phyloP scores from a whole-genome alignment of 208 protist genomes.

The Acanthamoeba royreba region DNA sequence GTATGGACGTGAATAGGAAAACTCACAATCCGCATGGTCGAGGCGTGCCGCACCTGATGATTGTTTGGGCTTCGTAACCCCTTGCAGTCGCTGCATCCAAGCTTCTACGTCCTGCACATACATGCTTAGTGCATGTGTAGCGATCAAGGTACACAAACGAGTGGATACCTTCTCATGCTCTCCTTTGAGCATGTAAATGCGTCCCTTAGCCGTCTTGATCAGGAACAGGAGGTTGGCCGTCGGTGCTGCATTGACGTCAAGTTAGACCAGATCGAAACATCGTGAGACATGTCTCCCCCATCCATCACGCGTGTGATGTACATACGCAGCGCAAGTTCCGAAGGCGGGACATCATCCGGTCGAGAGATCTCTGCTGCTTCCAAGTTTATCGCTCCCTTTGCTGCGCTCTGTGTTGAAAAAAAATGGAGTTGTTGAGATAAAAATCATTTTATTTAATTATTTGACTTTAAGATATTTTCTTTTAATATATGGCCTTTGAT shows the following conservation, averaged over 20 bases:
- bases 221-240: not conserved
- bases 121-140: not conserved
- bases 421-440: not conserved
- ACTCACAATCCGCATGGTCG: not conserved
- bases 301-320: too few species aligned
- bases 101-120: not conserved
- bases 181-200: constrained; percentile 6
- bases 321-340: not conserved
- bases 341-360: not conserved
- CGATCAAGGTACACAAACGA: not conserved
- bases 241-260: not conserved
- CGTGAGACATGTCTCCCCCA: too few species aligned
- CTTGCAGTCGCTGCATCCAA: not conserved
- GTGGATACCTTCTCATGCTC: not conserved
- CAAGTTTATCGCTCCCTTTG: not conserved
- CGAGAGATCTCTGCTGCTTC: not conserved
- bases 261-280: not conserved
- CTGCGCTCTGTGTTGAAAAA: not conserved
- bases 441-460: too few species aligned
- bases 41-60: not conserved
- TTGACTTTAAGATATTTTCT: too few species aligned
- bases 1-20: not conserved
- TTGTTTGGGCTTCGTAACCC: not conserved
- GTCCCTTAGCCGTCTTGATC: not conserved
- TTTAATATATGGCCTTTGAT: too few species aligned